Conservation (phyloP, 495 filamentous ascomycete genomes). For the Penicillium salamii region DNA sequence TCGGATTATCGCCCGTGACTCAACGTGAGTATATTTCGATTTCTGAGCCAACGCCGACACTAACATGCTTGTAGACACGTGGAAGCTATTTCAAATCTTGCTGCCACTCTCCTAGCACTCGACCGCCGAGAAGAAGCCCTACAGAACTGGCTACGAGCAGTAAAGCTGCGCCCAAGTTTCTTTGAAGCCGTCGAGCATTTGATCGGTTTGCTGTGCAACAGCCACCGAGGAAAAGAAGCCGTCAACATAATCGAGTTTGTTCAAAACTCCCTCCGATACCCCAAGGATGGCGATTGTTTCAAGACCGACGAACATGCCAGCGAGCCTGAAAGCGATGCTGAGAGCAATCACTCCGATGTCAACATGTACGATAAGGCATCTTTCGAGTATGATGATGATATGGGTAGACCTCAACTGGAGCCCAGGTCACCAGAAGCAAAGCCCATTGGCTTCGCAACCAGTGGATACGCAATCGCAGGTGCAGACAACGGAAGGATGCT, state of each 20-base stretch:
- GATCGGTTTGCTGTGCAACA: slow-evolving; percentile 80
- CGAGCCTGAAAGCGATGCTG: slow-evolving; percentile 54
- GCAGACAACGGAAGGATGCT: slow-evolving; percentile 93
- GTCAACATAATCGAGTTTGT: slow-evolving; percentile 87
- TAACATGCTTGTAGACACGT: slow-evolving; percentile 63
- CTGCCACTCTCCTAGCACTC: slow-evolving; percentile 81
- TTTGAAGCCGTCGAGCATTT: slow-evolving; percentile 97
- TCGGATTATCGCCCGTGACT: slow-evolving; percentile 77
- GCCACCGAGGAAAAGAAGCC: slow-evolving; percentile 78
- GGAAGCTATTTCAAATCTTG: slow-evolving; percentile 91
- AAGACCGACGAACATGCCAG: slow-evolving; percentile 52
- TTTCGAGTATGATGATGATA: slow-evolving; percentile 58
- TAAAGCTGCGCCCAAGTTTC: slow-evolving; percentile 82
- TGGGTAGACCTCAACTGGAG: slow-evolving; percentile 22
- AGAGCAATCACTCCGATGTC: slow-evolving; percentile 47
- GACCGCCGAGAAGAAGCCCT: slow-evolving; percentile 82
- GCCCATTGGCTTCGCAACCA: slow-evolving; percentile 67
- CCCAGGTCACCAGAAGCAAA: slow-evolving; percentile 28
- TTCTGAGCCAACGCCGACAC: background rate
- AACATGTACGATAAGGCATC: slow-evolving; percentile 52
- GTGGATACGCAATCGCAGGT: slow-evolving; percentile 81
- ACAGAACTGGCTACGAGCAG: slow-evolving; percentile 77
- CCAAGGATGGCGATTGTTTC: slow-evolving; percentile 46
- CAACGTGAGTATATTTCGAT: slow-evolving; percentile 54
- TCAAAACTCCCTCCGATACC: slow-evolving; percentile 67